Evolutionary conservation across 2,329 filamentous ascomycete species (phyloP).

Genomic region (Coniochaeta sp.): DNA sequence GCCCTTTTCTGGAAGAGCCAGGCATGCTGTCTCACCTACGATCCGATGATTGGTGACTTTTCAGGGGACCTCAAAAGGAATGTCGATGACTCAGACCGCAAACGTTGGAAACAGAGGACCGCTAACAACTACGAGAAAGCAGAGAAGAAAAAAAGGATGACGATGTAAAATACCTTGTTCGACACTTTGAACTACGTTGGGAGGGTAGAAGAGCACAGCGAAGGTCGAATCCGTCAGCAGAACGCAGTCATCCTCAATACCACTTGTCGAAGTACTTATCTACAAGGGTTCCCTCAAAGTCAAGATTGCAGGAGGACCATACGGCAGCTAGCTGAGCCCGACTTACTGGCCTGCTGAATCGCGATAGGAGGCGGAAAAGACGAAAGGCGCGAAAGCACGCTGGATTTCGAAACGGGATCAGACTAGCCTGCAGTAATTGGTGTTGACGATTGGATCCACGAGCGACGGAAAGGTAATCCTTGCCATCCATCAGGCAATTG

Average conservation of each 20-base stretch:
- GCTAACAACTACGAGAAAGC: neutral
- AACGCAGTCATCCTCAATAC: neutral
- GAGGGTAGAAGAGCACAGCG: neutral
- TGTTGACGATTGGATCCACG: too few species aligned
- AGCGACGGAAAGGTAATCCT: too few species aligned
- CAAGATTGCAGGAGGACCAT: neutral
- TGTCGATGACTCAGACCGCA: neutral
- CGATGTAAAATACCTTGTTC: neutral
- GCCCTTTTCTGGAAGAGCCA: neutral
- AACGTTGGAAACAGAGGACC: neutral
- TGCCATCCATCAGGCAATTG: neutral
- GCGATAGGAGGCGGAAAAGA: neutral
- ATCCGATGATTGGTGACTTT: neutral
- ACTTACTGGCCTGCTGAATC: neutral
- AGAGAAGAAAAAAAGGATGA: neutral
- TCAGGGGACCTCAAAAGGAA: neutral
- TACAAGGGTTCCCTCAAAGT: neutral
- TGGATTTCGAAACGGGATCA: too few species aligned
- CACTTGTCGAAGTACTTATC: neutral
- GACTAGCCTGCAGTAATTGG: neutral
- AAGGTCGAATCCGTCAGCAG: neutral
- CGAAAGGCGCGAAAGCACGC: too few species aligned
- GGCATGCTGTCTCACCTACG: neutral
- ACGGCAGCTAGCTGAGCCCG: neutral
- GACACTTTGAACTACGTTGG: neutral